Conservation (phyloP, 768 basidiomycete species). For the Lactarius akahatsu region DNA sequence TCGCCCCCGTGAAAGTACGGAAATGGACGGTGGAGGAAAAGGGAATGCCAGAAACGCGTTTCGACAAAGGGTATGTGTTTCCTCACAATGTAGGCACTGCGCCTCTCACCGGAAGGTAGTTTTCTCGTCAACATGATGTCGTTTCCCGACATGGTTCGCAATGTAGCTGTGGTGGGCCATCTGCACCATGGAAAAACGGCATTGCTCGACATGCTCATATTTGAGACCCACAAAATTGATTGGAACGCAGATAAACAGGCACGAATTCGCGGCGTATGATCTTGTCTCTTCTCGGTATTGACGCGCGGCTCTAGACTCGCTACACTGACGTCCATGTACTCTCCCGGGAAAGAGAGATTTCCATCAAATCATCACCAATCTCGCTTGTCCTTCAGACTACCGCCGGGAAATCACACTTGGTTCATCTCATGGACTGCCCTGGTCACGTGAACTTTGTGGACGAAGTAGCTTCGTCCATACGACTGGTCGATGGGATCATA, state of each 20-base stretch:
- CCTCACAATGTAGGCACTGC: neutral
- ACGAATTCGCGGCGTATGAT: neutral
- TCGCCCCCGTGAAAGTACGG: slow-evolving; percentile 92
- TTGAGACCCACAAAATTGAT: slow-evolving; percentile 91
- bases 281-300: slow-evolving; percentile 18
- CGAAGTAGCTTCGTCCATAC: slow-evolving; percentile 85
- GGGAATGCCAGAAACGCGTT: slow-evolving; percentile 94
- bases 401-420: slow-evolving; percentile 85
- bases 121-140: slow-evolving; percentile 89
- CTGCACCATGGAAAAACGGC: slow-evolving; percentile 98
- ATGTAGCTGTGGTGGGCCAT: slow-evolving; percentile 95
- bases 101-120: slow-evolving; percentile 44
- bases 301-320: slow-evolving; percentile 55
- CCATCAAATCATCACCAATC: slow-evolving; percentile 97
- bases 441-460: slow-evolving; percentile 99
- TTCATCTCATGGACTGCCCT: slow-evolving; percentile 95
- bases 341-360: slow-evolving; percentile 85
- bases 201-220: slow-evolving; percentile 94
- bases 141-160: slow-evolving; percentile 93
- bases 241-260: slow-evolving; percentile 90
- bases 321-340: slow-evolving; percentile 96
- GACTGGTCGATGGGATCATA: slow-evolving; percentile 87
- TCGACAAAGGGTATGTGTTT: slow-evolving; percentile 82
- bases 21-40: slow-evolving; percentile 96
- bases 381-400: slow-evolving; percentile 85